Base-by-base conservation (phyloP, 306 rosid genomes). In the Hippophae gyantsensis region DNA sequence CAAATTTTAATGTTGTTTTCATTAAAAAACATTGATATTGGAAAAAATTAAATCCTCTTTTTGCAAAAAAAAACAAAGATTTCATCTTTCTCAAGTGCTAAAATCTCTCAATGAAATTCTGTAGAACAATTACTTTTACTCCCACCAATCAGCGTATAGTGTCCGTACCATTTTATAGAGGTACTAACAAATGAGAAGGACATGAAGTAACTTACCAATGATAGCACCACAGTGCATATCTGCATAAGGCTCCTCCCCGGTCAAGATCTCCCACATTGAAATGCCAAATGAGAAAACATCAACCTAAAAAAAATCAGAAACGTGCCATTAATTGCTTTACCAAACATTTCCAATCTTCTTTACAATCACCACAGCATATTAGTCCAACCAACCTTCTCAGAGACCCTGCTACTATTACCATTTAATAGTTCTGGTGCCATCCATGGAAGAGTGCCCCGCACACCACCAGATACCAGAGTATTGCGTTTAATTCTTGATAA, bases 191-290 rank as follows among this genome's bases (percentile, higher is more conserved):
- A 44, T 45, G 40, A 5, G 14, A 10, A 42, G 26, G 63, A 43
- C 58, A 27, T 41, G 50, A 58, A 11, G 23, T 48, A 54, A 65
- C 71, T 60, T 72, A 65, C 76, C 76, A 13, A 72, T 72, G 70
- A 72, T 65, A 52, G 76, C 76, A 60, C 76, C 76, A 43, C 76
- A 72, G 53, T 72, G 76, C 76, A 72, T 65, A 60, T 72, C 60
- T 43, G 66, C 71, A 8, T 72, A 72, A 10, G 71, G 76, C 49
- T 72, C 76, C 58, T 65, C 76, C 56, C 71, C 76, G 3, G 76
- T 72, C 76, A 72, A 54, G 45, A 72, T 65, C 62, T 72, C 76
- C 76, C 76, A 72, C 67, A 72, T 48, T 54, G 76, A 72, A 62
- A 72, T 73, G 56, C 77, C 77, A 56, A 66, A 66, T 40, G 69